Evolutionary conservation across 805 yeast species (phyloP).

Genomic region (Pichia manshurica): DNA sequence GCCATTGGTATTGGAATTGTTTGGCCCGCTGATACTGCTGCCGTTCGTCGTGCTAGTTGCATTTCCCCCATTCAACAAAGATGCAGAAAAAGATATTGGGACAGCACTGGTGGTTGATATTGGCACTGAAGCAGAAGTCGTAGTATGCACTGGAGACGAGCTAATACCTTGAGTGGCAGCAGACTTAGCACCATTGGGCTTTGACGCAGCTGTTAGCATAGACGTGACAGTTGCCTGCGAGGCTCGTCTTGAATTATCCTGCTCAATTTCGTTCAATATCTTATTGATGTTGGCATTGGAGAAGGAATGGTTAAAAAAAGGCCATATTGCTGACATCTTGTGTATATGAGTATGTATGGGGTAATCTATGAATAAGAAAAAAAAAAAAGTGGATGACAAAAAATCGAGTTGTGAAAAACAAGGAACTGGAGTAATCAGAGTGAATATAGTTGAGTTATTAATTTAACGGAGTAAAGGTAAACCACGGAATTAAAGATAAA

Average conservation of each 20-base stretch:
- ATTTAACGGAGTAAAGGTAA: background rate
- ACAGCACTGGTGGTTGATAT: background rate
- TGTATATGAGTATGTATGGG: background rate
- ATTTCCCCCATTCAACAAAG: slow-evolving; percentile 1
- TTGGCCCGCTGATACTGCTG: background rate
- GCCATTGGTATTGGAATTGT: background rate
- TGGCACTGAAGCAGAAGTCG: background rate
- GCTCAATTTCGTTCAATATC: slow-evolving; percentile 33
- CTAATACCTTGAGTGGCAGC: background rate
- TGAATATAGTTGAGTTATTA: too few relatives aligned
- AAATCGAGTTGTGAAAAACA: background rate
- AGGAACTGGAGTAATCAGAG: background rate
- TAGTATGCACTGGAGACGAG: too few relatives aligned
- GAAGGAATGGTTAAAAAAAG: slow-evolving; percentile 33
- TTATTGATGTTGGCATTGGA: slow-evolving; percentile 34
- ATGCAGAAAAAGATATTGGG: slow-evolving; percentile 6
- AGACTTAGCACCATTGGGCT: background rate
- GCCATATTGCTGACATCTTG: slow-evolving; percentile 35
- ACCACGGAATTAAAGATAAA: background rate
- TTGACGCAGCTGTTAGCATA: background rate
- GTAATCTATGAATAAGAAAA: background rate
- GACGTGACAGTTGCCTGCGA: background rate
- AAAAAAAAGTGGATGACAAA: background rate
- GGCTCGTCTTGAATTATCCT: slow-evolving; percentile 26
- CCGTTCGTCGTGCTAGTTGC: background rate